Evolutionary conservation across 2,329 filamentous ascomycete genomes (phyloP), one percentile per base, ranked within the genome.

Genomic region (Ophiostoma ulmi): DNA sequence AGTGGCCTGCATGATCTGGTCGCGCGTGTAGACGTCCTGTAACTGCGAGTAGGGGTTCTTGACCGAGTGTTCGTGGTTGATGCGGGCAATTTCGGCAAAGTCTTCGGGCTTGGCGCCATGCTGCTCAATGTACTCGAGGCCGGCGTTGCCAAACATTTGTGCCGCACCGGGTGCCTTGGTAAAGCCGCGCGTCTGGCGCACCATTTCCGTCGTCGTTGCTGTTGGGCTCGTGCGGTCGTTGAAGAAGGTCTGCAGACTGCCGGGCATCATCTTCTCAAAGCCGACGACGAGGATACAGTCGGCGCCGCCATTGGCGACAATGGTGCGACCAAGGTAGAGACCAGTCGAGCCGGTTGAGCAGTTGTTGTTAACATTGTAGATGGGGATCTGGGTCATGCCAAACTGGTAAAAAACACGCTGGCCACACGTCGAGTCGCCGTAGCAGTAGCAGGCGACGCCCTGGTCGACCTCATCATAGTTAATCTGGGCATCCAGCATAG

Each of bases 281-380:
- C 94, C 95, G 26, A 98, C 88, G 0, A 98, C 94, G 72, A 98
- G 83, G 26, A 97, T 88, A 78, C 93, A 97, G 80, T 97, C 92
- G 1, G 93, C 91, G 17, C 88, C 91, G 44, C 94, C 94, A 75
- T 91, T 86, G 7, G 88, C 85, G 76, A 97, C 89, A 79, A 96
- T 85, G 69, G 90, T 92, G 44, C 93, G 85, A 1, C 87, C 95
- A 86, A 98, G 90, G 78, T 90, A 89, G 71, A 98, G 83, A 10
- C 94, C 95, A 0, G 94, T 97, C 5, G 90, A 93, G n/a, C 94
- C 95, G 0, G 94, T 98, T 4, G 92, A 92, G 85, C 94, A 98
- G 84, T 97, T 97, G 86, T 98, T 98, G 87, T 97, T 98, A 78
- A 97, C 93, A 78, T 98, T 98, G 85, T 96, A 94, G 79, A 98